These are phyloP conservation scores for Trapa bicornis DNA, from an alignment of 345 rosid genomes.

Conservation along the genomic window DNA sequence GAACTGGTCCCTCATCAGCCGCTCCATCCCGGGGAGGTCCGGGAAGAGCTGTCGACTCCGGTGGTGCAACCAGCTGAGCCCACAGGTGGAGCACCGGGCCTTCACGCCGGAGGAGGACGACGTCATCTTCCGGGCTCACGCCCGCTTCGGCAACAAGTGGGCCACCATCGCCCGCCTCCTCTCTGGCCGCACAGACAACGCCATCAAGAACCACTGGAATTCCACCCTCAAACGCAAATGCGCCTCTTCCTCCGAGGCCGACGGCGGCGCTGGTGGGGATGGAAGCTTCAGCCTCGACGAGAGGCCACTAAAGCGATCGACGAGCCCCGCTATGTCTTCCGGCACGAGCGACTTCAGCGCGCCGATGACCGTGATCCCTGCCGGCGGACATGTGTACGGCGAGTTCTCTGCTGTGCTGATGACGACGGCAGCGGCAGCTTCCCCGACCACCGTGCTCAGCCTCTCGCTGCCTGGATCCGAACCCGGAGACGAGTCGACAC, in stretches of 20 bases:
- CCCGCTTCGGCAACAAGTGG: slow-evolving; percentile 89
- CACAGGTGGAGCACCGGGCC: slow-evolving; percentile 83
- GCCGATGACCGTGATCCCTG: slow-evolving; percentile 23
- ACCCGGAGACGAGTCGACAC: slow-evolving; percentile 9
- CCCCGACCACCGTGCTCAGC: slow-evolving; percentile 27
- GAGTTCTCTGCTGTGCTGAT: slow-evolving; percentile 15
- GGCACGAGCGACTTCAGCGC: slow-evolving; percentile 33
- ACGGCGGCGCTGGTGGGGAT: slow-evolving; percentile 15
- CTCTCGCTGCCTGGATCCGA: slow-evolving; percentile 35
- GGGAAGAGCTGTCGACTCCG: slow-evolving; percentile 83
- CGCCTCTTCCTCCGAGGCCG: slow-evolving; percentile 18
- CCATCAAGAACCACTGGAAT: slow-evolving; percentile 93
- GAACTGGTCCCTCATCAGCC: slow-evolving; percentile 91
- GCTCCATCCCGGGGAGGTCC: slow-evolving; percentile 84
- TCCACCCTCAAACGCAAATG: slow-evolving; percentile 84
- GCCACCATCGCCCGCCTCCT: slow-evolving; percentile 89
- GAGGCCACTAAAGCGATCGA: slow-evolving; percentile 66
- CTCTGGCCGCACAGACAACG: slow-evolving; percentile 87
- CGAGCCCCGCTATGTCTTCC: slow-evolving; percentile 34
- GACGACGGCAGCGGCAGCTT: slow-evolving; percentile 11
- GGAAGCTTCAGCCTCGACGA: slow-evolving; percentile 39
- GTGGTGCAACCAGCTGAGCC: slow-evolving; percentile 95
- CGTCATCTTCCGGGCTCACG: slow-evolving; percentile 67
- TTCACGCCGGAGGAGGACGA: slow-evolving; percentile 71
- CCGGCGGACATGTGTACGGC: slow-evolving; percentile 20